phyloP scores from a whole-genome alignment of 352 stramenopile species.

The Globisporangium emineosum region DNA sequence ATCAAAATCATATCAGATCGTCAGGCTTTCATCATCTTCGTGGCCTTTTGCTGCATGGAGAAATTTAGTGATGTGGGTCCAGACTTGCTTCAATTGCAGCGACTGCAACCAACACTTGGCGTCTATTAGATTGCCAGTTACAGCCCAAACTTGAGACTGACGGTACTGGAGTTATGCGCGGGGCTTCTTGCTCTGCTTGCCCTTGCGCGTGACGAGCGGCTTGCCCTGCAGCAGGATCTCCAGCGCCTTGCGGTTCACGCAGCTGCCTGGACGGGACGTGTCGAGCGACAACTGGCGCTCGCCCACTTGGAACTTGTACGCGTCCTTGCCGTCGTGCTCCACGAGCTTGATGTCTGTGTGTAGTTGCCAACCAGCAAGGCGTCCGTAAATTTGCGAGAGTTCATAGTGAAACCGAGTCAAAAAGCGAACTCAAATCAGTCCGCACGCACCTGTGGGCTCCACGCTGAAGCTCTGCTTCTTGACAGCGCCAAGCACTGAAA shows the following conservation, averaged over 20 bases:
- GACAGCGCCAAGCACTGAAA: conserved; percentile 40
- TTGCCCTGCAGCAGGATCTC: conserved; percentile 68
- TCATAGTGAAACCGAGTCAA: not conserved
- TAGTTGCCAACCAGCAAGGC: not conserved
- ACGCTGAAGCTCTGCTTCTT: conserved; percentile 48
- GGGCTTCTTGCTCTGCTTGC: conserved; percentile 63
- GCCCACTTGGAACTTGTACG: conserved; percentile 61
- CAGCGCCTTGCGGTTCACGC: conserved; percentile 59
- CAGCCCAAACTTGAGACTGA: not conserved
- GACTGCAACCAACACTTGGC: too few relatives aligned
- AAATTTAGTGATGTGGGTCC: too few relatives aligned
- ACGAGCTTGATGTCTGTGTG: conserved; percentile 59
- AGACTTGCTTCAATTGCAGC: too few relatives aligned
- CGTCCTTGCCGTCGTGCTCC: conserved; percentile 44
- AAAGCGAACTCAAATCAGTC: not conserved
- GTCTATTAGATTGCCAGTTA: too few relatives aligned
- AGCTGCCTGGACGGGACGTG: conserved; percentile 38
- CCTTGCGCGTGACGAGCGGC: conserved; percentile 61
- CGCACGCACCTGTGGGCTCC: conserved; percentile 37
- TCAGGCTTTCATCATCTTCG: too few relatives aligned
- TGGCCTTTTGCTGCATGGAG: too few relatives aligned
- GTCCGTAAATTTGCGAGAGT: conserved; percentile 3
- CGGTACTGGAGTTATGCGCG: too few relatives aligned
- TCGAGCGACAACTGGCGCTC: conserved; percentile 52
- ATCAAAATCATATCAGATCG: too few relatives aligned